These are phyloP conservation scores for Amylostereum areolatum DNA, from an alignment of 1,284 basidiomycete genomes.

Conservation along the genomic window DNA sequence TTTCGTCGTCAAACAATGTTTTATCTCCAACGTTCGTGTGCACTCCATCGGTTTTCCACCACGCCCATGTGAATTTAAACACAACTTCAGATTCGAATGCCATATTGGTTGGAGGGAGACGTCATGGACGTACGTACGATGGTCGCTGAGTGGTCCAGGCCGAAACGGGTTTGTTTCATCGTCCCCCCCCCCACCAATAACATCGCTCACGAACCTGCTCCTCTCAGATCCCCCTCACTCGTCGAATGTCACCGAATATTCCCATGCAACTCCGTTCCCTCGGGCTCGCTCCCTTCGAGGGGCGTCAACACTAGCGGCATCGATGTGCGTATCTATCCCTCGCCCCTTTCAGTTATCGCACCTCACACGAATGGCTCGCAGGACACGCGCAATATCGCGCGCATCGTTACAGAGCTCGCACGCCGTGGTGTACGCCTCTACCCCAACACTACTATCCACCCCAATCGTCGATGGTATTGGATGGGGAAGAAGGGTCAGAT, in stretches of 20 bases:
- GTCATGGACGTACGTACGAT: conserved; percentile 62
- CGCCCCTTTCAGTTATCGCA: background rate
- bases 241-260: conserved; percentile 49
- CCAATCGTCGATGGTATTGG: conserved; percentile 71
- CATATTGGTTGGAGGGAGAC: conserved; percentile 64
- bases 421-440: conserved; percentile 58
- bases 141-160: conserved; percentile 41
- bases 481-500: conserved; percentile 71
- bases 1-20: conserved; percentile 83
- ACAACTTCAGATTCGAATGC: conserved; percentile 52
- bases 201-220: conserved; percentile 5
- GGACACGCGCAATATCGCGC: conserved; percentile 84
- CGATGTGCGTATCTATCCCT: conserved; percentile 51
- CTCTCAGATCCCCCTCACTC: conserved; percentile 12
- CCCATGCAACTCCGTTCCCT: conserved; percentile 54
- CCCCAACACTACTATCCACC: conserved; percentile 68
- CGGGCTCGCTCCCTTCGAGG: conserved; percentile 62
- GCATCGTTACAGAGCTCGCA: conserved; percentile 72
- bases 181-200: conserved; percentile 11
- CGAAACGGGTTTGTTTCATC: conserved; percentile 12
- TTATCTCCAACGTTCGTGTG: conserved; percentile 65
- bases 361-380: conserved; percentile 22
- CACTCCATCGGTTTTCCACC: background rate
- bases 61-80: background rate
- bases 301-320: conserved; percentile 84